Evolutionary conservation across 2,329 filamentous ascomycete genomes (phyloP).

Genomic region (Microdochium paspali): DNA sequence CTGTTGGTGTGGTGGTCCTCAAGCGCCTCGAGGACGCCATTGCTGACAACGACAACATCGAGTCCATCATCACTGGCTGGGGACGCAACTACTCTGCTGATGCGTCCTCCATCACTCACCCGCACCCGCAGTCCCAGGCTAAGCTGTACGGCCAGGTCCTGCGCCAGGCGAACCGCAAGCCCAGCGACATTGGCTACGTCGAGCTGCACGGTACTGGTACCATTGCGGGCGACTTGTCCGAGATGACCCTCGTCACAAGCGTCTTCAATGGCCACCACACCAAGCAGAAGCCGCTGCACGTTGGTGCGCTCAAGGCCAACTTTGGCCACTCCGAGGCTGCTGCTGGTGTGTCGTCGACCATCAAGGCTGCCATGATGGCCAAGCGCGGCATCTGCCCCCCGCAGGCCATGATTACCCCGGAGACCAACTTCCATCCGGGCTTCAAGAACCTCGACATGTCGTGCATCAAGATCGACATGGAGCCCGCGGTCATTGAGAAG

Average conservation of each 20-base stretch:
- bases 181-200: slow-evolving; percentile 65
- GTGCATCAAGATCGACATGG: slow-evolving; percentile 22
- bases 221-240: slow-evolving; percentile 67
- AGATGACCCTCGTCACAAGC: slow-evolving; percentile 42
- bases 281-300: slow-evolving; percentile 22
- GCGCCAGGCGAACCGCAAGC: slow-evolving; percentile 58
- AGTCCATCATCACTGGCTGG: slow-evolving; percentile 61
- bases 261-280: slow-evolving; percentile 5
- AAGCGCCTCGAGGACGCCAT: slow-evolving; percentile 68
- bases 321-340: slow-evolving; percentile 39
- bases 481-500: slow-evolving; percentile 17
- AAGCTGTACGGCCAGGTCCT: slow-evolving; percentile 58
- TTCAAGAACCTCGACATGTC: slow-evolving; percentile 22
- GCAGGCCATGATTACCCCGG: slow-evolving; percentile 23
- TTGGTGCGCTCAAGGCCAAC: slow-evolving; percentile 40
- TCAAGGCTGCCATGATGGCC: slow-evolving; percentile 24
- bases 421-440: slow-evolving; percentile 18
- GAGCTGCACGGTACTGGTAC: slow-evolving; percentile 83
- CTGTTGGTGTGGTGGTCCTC: slow-evolving; percentile 59
- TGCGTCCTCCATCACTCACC: slow-evolving; percentile 68
- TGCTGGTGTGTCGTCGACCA: slow-evolving; percentile 28
- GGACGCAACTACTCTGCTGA: slow-evolving; percentile 71
- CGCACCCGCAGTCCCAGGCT: slow-evolving; percentile 65
- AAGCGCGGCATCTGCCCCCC: slow-evolving; percentile 26
- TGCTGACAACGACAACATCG: slow-evolving; percentile 60